Conservation (phyloP, 2,329 filamentous ascomycete genomes). For the Colletotrichum neosansevieriae region DNA sequence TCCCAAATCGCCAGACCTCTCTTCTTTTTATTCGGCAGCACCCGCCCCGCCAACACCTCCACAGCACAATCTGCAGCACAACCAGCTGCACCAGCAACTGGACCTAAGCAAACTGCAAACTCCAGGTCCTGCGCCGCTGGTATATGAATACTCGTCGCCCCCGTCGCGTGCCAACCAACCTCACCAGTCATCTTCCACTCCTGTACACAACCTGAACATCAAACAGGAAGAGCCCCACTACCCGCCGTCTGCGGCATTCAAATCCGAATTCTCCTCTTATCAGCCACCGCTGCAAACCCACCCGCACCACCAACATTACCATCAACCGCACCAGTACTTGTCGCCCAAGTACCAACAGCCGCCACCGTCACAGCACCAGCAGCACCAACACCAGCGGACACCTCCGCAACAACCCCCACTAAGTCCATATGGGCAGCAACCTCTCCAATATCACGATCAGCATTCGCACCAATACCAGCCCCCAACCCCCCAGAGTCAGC, state of each 20-base stretch:
- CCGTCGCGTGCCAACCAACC: slow-evolving; percentile 35
- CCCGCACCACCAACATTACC: slow-evolving; percentile 48
- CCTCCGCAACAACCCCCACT: slow-evolving; percentile 40
- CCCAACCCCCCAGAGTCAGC: slow-evolving; percentile 31
- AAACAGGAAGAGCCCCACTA: slow-evolving; percentile 40
- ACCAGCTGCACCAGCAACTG: slow-evolving; percentile 42
- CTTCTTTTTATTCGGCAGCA: slow-evolving; percentile 62
- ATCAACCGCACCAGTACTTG: slow-evolving; percentile 42
- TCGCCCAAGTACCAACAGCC: slow-evolving; percentile 42
- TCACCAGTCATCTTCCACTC: slow-evolving; percentile 39
- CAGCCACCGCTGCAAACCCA: slow-evolving; percentile 44
- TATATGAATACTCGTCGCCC: slow-evolving; percentile 41
- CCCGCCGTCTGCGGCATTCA: slow-evolving; percentile 40
- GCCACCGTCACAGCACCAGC: slow-evolving; percentile 36
- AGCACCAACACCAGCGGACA: slow-evolving; percentile 40
- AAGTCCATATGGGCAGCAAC: slow-evolving; percentile 35
- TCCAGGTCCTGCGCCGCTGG: slow-evolving; percentile 29
- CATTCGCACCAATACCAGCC: slow-evolving; percentile 31
- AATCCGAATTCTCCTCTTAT: slow-evolving; percentile 35
- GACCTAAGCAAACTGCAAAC: slow-evolving; percentile 34
- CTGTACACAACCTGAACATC: slow-evolving; percentile 32
- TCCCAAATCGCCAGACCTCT: slow-evolving; percentile 70
- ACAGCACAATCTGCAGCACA: slow-evolving; percentile 45
- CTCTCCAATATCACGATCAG: slow-evolving; percentile 32
- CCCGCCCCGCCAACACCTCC: slow-evolving; percentile 46